Conservation (phyloP, 2,329 filamentous ascomycete species). For the Lachnellula willkommii region DNA sequence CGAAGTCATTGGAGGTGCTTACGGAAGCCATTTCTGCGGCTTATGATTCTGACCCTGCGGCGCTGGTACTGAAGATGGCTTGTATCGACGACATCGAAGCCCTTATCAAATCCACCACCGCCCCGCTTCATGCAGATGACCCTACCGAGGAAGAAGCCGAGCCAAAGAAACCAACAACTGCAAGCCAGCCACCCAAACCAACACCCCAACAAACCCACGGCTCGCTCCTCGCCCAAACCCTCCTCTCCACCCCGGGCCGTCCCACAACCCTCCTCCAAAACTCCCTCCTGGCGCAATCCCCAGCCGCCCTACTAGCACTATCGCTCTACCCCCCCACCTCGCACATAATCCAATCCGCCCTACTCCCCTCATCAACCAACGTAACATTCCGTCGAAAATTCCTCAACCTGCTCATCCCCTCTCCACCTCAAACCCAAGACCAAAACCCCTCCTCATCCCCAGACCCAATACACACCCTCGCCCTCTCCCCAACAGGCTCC, state of each 20-base stretch:
- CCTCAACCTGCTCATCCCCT: conserved; percentile 49
- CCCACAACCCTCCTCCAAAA: conserved; percentile 68
- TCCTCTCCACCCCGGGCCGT: conserved; percentile 68
- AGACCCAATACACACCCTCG: conserved; percentile 22
- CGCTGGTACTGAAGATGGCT: conserved; percentile 56
- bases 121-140: conserved; percentile 22
- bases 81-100: conserved; percentile 47
- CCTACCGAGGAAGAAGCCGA: conserved; percentile 30
- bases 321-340: conserved; percentile 48
- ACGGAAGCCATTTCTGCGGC: conserved; percentile 49
- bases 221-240: conserved; percentile 72
- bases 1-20: conserved; percentile 44
- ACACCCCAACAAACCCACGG: conserved; percentile 65
- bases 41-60: conserved; percentile 45
- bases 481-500: conserved; percentile 57
- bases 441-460: conserved; percentile 1
- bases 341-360: conserved; percentile 58
- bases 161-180: conserved; percentile 28
- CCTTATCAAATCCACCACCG: conserved; percentile 41
- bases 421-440: background rate
- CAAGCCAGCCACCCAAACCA: conserved; percentile 22
- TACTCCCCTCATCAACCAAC: conserved; percentile 50
- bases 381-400: conserved; percentile 57
- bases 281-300: conserved; percentile 56
- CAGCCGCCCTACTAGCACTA: conserved; percentile 55